Conservation (phyloP, 768 basidiomycete genomes). For the Grammothele lineata region DNA sequence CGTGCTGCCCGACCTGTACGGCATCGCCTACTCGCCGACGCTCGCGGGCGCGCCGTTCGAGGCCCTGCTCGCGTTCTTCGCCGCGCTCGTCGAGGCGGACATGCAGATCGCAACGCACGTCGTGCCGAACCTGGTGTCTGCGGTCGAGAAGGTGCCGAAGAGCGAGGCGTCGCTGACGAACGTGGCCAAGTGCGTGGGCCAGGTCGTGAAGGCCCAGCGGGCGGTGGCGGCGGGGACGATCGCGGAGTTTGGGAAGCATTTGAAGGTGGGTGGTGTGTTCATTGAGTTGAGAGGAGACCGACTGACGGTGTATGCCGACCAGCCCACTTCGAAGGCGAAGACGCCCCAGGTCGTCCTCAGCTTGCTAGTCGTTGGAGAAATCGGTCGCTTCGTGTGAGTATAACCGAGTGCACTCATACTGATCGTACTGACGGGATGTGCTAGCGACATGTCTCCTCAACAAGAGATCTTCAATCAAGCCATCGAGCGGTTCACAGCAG, state of each 20-base stretch:
- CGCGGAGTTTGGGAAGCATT: slow-evolving; percentile 74
- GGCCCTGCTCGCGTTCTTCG: slow-evolving; percentile 77
- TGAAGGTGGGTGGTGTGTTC: slow-evolving; percentile 50
- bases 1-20: slow-evolving; percentile 60
- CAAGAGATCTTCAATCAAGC: slow-evolving; percentile 72
- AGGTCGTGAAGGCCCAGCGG: slow-evolving; percentile 69
- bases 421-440: neutral
- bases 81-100: slow-evolving; percentile 78
- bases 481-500: slow-evolving; percentile 69
- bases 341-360: slow-evolving; percentile 73
- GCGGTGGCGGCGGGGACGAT: slow-evolving; percentile 78
- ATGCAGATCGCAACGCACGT: slow-evolving; percentile 77
- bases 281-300: neutral
- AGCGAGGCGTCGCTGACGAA: slow-evolving; percentile 56
- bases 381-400: slow-evolving; percentile 84
- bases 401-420: neutral
- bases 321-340: slow-evolving; percentile 50
- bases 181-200: slow-evolving; percentile 82
- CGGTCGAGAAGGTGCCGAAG: slow-evolving; percentile 61
- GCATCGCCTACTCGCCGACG: slow-evolving; percentile 73
- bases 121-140: slow-evolving; percentile 67
- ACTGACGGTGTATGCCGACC: neutral
- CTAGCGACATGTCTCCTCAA: slow-evolving; percentile 83
- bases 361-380: slow-evolving; percentile 85
- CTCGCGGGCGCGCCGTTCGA: slow-evolving; percentile 78